Conservation (phyloP, 345 rosid genomes). For the Hibiscus trionum region DNA sequence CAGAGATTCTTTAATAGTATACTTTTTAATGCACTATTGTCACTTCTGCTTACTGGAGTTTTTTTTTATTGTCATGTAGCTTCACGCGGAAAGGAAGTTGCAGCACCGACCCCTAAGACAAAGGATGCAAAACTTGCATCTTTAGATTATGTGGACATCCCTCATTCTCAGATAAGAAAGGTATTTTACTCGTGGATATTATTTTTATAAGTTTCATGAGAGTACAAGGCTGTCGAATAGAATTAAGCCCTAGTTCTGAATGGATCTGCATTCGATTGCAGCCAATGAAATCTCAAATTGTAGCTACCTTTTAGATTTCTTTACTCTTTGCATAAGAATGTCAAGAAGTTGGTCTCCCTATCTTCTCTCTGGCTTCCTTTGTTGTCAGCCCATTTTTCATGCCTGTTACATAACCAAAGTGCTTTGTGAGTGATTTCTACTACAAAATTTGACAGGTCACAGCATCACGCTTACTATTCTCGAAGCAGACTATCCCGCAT, state of each 20-base stretch:
- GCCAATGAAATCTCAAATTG: background rate
- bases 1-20: background rate
- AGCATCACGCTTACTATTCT: slow-evolving; percentile 79
- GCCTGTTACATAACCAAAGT: background rate
- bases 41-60: slow-evolving; percentile 12
- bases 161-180: slow-evolving; percentile 95
- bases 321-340: background rate
- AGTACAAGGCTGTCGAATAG: background rate
- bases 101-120: slow-evolving; percentile 43
- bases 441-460: slow-evolving; percentile 55
- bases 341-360: background rate
- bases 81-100: slow-evolving; percentile 60
- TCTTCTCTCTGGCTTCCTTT: background rate
- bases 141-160: slow-evolving; percentile 82
- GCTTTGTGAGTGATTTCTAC: slow-evolving; percentile 15
- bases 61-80: slow-evolving; percentile 37
- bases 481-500: slow-evolving; percentile 97
- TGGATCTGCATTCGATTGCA: background rate
- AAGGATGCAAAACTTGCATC: slow-evolving; percentile 39
- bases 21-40: background rate
- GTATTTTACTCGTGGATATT: slow-evolving; percentile 21
- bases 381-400: background rate
- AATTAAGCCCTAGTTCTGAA: background rate
- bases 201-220: background rate
- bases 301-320: slow-evolving; percentile 9